Percentiles rank a stretch among this genome's conserved stretches.
Conservation (phyloP, 768 basidiomycete genomes). For the Panellus pusillus region DNA sequence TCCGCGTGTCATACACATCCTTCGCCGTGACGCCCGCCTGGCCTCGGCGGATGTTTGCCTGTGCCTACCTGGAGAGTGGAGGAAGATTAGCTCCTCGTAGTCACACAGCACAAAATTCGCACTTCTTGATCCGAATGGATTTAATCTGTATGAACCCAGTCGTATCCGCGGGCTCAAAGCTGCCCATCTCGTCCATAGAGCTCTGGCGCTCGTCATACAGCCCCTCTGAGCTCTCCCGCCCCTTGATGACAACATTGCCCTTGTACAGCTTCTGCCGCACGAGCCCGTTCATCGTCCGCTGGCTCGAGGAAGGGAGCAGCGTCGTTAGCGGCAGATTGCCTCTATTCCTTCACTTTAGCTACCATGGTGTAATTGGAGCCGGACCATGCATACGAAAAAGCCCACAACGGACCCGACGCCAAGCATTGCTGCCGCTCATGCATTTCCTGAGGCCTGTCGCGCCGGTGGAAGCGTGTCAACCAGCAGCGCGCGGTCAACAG, state of each 20-base stretch:
- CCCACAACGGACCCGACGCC: conserved; percentile 84
- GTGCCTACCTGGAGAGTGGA: conserved; percentile 65
- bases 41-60: conserved; percentile 82
- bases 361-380: not conserved
- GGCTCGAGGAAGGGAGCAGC: conserved; percentile 81
- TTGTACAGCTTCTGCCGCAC: conserved; percentile 92
- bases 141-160: conserved; percentile 97
- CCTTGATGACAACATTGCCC: conserved; percentile 94
- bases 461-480: conserved; percentile 80
- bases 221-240: conserved; percentile 86
- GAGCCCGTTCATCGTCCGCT: conserved; percentile 93
- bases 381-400: conserved; percentile 78
- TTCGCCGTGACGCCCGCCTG: conserved; percentile 74
- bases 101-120: conserved; percentile 29
- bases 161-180: conserved; percentile 95
- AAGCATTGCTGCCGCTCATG: conserved; percentile 94
- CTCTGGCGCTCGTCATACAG: conserved; percentile 94
- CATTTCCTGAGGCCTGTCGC: conserved; percentile 83
- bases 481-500: conserved; percentile 86
- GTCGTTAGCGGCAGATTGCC: conserved; percentile 78
- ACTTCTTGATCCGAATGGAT: conserved; percentile 98
- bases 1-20: conserved; percentile 76
- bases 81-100: conserved; percentile 6
- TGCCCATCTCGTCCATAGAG: conserved; percentile 98
- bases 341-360: conserved; percentile 35